These are phyloP conservation scores for Spizellomyces sp. DNA, from an alignment of 192 early-diverging fungal species.

Conservation along the genomic window DNA sequence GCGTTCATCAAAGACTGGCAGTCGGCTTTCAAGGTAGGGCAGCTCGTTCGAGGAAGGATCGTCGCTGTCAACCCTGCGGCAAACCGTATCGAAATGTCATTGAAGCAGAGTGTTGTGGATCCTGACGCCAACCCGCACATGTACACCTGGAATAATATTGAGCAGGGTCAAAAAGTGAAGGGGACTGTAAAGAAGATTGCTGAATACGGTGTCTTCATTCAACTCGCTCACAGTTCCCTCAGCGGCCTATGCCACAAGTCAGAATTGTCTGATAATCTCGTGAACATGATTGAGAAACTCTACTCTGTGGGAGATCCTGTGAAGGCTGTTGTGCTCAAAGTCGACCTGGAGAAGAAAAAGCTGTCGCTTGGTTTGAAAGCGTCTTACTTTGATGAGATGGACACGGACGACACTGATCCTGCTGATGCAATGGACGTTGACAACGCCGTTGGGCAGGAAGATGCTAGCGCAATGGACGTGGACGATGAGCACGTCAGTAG, in stretches of 20 bases:
- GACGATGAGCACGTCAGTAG: conserved; percentile 49
- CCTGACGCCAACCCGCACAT: conserved; percentile 48
- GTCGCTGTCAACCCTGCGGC: conserved; percentile 58
- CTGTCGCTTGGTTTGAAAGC: conserved; percentile 82
- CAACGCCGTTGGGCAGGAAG: conserved; percentile 45
- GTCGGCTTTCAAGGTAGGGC: conserved; percentile 66
- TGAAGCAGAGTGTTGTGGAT: conserved; percentile 62
- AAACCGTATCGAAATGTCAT: conserved; percentile 70
- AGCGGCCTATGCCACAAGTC: conserved; percentile 85
- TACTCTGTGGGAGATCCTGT: conserved; percentile 85
- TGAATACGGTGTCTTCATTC: conserved; percentile 80
- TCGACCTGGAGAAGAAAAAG: conserved; percentile 68
- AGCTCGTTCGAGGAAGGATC: conserved; percentile 77
- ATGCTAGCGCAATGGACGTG: conserved; percentile 36
- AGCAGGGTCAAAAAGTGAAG: conserved; percentile 74
- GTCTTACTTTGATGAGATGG: conserved; percentile 73
- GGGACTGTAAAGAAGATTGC: conserved; percentile 76
- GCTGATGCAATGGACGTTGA: conserved; percentile 52
- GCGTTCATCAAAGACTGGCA: conserved; percentile 87
- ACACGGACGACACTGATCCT: conserved; percentile 46
- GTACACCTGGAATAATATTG: conserved; percentile 52
- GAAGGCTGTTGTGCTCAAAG: conserved; percentile 75
- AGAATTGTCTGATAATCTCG: conserved; percentile 78
- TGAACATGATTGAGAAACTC: conserved; percentile 68
- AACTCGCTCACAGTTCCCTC: conserved; percentile 71